Evolutionary conservation across 371 early-diverging fungal genomes (phyloP), one percentile per base, ranked within the genome.

Genomic region (Scutellospora calospora): DNA sequence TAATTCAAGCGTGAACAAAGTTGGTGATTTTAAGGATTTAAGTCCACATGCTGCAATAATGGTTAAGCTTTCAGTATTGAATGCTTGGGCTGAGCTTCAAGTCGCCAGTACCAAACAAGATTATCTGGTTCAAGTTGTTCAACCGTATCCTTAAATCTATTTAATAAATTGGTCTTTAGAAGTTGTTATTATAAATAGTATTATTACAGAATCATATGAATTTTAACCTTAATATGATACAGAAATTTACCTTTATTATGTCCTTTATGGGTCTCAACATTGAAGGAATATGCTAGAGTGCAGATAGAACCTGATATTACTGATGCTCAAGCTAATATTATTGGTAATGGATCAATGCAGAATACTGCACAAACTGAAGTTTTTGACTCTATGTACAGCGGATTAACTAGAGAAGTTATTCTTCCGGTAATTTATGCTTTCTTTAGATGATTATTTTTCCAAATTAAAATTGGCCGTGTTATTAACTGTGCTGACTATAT

Each of bases 31-130:
- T 12, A 90, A 88, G 60, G 89, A 89, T 79, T 80, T 89, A 51
- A 90, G 91, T 57, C 89, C 91, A 18, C 90, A 95, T 84, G 95
- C 95, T 1, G 90, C 91, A 0, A 89, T 93, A 25, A 94, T 96
- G 94, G 89, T 96, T 76, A 90, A 91, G 66, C 84, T 95, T 31
- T 90, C 97, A 3, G 91, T 95, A 0, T 82, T 95, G 29, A 93
- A 92, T 51, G 94, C 95, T 1, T 96, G 96, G 96, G 96, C 96
- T 1, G 91, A 94, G 77, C 86, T 96, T 9, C 93, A 93, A 78
- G 89, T 90, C 1, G 89, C 94, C 0, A 88, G 89, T 38, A 85
- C 88, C 22, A 87, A 87, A 55, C 90, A 91, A 52, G 83, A 85
- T 22, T 94, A 92, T 65, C 79, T 95, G 73, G 83, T 83, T 18